Evolutionary conservation across 2,329 filamentous ascomycete species (phyloP).

Genomic region (Venturia oleaginea): DNA sequence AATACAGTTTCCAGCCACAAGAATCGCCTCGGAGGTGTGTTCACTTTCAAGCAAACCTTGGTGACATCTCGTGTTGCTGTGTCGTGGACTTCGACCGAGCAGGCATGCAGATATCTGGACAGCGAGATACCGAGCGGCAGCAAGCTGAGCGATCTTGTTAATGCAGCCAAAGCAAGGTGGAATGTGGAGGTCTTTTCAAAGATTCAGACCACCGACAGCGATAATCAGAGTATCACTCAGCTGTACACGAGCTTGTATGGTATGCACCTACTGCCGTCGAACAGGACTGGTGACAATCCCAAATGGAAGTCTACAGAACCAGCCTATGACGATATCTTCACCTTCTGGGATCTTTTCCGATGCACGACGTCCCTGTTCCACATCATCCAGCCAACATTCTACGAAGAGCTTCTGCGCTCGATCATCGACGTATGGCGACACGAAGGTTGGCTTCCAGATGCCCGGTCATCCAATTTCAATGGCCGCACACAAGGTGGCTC

Average conservation of each 20-base stretch:
- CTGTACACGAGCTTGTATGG: constrained; percentile 63
- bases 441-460: constrained; percentile 57
- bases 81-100: constrained; percentile 54
- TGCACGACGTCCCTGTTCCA: constrained; percentile 58
- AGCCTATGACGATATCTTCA: constrained; percentile 65
- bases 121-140: constrained; percentile 44
- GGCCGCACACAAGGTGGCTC: constrained; percentile 61
- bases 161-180: constrained; percentile 46
- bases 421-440: constrained; percentile 60
- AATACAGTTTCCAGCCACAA: constrained; percentile 22
- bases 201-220: constrained; percentile 50
- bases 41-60: constrained; percentile 40
- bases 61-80: constrained; percentile 55
- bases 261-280: constrained; percentile 59
- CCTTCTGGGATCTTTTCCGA: constrained; percentile 57
- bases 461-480: constrained; percentile 58
- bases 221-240: constrained; percentile 47
- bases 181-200: constrained; percentile 54
- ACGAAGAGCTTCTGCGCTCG: constrained; percentile 58
- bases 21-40: constrained; percentile 37
- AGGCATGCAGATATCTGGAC: constrained; percentile 52
- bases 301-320: constrained; percentile 55
- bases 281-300: constrained; percentile 63
- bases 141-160: constrained; percentile 35
- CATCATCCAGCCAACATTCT: constrained; percentile 51